Percentiles rank a stretch among this genome's conserved stretches.
phyloP scores from a whole-genome alignment of 2,329 filamentous ascomycete genomes.

The Myriosclerotinia curreyana region DNA sequence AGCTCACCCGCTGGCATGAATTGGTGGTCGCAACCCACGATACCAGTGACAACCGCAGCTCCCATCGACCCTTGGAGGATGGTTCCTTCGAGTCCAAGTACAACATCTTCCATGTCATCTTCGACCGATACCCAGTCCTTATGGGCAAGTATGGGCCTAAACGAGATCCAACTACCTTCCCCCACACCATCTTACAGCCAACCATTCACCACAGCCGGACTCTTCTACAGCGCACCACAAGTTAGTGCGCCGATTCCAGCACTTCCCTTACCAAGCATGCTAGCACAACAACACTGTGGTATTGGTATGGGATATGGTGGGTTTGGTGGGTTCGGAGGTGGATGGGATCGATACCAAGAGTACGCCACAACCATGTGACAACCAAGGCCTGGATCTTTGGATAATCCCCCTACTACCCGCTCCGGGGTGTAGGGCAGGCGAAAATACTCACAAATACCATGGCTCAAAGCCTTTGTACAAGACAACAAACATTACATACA shows the following conservation, averaged over 20 bases:
- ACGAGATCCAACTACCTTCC: constrained; percentile 71
- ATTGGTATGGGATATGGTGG: constrained; percentile 71
- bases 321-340: constrained; percentile 63
- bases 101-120: constrained; percentile 53
- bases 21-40: constrained; percentile 75
- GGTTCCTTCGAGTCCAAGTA: constrained; percentile 81
- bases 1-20: constrained; percentile 71
- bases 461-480: constrained; percentile 23
- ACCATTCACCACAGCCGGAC: constrained; percentile 67
- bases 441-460: constrained; percentile 29
- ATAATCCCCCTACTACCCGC: constrained; percentile 49
- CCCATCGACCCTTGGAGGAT: constrained; percentile 88
- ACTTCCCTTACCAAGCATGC: constrained; percentile 81
- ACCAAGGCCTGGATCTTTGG: constrained; percentile 46
- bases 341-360: constrained; percentile 82
- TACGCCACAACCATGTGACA: constrained; percentile 86
- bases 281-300: constrained; percentile 78
- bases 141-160: constrained; percentile 77
- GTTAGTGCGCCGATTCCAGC: constrained; percentile 70
- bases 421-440: constrained; percentile 45
- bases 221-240: constrained; percentile 78
- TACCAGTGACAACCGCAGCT: constrained; percentile 63
- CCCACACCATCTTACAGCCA: constrained; percentile 78
- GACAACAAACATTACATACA: constrained; percentile 22
- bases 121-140: constrained; percentile 65